Evolutionary conservation across 2,329 filamentous ascomycete species (phyloP).

Genomic region (Rutstroemia sp.): DNA sequence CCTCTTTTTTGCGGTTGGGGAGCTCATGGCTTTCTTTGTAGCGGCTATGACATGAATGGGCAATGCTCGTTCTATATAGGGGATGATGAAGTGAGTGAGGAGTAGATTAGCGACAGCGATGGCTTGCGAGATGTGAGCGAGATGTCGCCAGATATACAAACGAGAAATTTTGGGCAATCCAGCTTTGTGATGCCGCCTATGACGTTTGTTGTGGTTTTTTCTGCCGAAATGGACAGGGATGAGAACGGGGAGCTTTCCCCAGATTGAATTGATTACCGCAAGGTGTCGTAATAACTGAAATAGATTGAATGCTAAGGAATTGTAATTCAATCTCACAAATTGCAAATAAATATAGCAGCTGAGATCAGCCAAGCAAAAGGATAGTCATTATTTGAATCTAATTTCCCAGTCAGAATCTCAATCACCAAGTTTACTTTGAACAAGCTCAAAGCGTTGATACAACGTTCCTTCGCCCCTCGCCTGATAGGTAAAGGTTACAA

Average conservation of each 20-base stretch:
- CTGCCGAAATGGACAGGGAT: background rate
- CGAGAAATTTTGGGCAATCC: background rate
- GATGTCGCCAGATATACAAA: conserved; percentile 1
- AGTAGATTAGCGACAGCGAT: background rate
- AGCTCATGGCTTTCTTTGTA: conserved; percentile 22
- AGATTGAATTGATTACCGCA: conserved; percentile 1
- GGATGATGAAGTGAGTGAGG: no score
- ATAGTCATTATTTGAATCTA: no score
- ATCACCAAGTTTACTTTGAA: no score
- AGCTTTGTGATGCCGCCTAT: conserved; percentile 2
- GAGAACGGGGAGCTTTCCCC: conserved; percentile 11
- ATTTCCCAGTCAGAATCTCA: no score
- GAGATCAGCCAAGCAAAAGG: no score
- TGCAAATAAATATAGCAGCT: no score
- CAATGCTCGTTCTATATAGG: no score
- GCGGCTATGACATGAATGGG: conserved; percentile 11
- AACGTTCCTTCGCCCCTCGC: no score
- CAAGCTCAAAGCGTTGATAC: background rate
- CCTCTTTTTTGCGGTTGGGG: conserved; percentile 22
- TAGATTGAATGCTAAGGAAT: no score
- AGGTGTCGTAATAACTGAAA: no score
- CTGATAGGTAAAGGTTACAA: background rate
- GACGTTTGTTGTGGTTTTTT: conserved; percentile 4
- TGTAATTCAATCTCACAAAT: no score
- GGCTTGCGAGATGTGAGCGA: background rate